Conservation (phyloP, 768 basidiomycete species). For the Suillus clintonianus region DNA sequence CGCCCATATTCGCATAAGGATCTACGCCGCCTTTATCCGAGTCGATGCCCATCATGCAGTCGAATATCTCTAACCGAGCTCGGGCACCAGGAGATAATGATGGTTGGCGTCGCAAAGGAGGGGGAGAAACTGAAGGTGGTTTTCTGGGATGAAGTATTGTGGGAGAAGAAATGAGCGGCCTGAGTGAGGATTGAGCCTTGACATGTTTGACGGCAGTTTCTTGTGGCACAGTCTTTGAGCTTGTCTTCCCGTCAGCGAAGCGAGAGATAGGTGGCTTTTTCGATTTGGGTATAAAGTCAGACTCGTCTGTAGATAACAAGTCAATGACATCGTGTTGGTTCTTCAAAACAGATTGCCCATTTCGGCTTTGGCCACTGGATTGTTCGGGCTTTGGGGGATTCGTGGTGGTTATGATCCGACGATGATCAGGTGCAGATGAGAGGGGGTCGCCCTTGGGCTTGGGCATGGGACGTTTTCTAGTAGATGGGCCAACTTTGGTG, state of each 20-base stretch:
- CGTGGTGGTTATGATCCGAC: background rate
- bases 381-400: background rate
- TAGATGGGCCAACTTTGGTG: background rate
- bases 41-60: slow-evolving; percentile 20
- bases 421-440: background rate
- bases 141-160: background rate
- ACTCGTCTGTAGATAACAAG: background rate
- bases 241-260: background rate
- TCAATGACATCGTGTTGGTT: background rate
- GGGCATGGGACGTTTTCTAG: background rate
- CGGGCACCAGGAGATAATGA: slow-evolving; percentile 27
- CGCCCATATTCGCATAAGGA: background rate
- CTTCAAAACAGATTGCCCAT: background rate
- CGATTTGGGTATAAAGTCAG: background rate
- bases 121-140: background rate
- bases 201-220: background rate
- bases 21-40: background rate
- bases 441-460: slow-evolving; percentile 17
- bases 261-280: background rate
- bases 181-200: background rate
- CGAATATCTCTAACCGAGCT: slow-evolving; percentile 31
- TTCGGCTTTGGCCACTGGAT: background rate
- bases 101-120: slow-evolving; percentile 5
- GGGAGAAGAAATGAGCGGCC: background rate
- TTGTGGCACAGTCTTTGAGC: background rate